Conservation (phyloP, 2,329 filamentous ascomycete genomes). For the Aspergillus awamori region DNA sequence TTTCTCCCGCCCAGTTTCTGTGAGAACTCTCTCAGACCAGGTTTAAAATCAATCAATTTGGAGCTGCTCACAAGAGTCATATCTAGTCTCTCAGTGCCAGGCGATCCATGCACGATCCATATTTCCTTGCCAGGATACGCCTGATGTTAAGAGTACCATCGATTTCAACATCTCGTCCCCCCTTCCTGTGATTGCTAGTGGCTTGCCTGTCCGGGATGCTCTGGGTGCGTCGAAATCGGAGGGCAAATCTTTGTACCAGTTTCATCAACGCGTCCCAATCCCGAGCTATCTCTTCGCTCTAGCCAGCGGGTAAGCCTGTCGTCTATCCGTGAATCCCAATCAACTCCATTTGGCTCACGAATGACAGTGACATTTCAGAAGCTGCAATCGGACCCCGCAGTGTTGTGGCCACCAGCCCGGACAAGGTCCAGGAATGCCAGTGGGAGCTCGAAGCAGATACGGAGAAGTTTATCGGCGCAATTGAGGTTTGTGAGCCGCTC, state of each 20-base stretch:
- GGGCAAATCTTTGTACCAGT: conserved; percentile 70
- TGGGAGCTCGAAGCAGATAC: conserved; percentile 92
- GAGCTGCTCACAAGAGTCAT: conserved; percentile 2
- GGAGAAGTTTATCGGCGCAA: conserved; percentile 85
- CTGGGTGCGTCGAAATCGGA: conserved; percentile 55
- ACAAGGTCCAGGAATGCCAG: conserved; percentile 79
- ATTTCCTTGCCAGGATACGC: conserved; percentile 96
- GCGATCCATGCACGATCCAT: conserved; percentile 92
- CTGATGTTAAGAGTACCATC: conserved; percentile 95
- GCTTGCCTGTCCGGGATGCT: conserved; percentile 61
- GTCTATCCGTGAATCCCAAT: background rate
- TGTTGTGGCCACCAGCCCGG: conserved; percentile 82
- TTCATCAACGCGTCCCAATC: conserved; percentile 89
- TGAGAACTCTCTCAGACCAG: background rate
- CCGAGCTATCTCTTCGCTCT: conserved; percentile 94
- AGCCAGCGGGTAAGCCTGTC: conserved; percentile 58
- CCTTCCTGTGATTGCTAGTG: conserved; percentile 88
- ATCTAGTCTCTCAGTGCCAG: conserved; percentile 82
- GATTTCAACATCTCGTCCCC: conserved; percentile 85
- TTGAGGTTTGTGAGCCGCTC: conserved; percentile 60
- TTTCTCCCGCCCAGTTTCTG: background rate
- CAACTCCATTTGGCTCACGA: conserved; percentile 1
- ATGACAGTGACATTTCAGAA: conserved; percentile 73
- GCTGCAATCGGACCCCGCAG: conserved; percentile 87
- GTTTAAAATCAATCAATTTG: background rate